Percentiles rank a stretch among this genome's conserved stretches.
phyloP scores from a whole-genome alignment of 1,139 yeast species.

The Yamadazyma oceani region DNA sequence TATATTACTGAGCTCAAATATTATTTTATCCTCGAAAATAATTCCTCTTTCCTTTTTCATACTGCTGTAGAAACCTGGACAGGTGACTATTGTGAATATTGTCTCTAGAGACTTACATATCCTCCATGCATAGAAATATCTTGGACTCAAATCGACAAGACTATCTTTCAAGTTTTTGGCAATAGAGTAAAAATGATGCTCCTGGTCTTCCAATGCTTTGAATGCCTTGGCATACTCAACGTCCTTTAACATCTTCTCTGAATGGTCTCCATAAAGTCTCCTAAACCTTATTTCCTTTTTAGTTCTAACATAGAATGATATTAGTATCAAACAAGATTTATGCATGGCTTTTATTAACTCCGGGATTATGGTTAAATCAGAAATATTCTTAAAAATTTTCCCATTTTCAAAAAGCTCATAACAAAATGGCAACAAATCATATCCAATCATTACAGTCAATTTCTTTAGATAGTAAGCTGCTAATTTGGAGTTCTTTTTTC shows the following conservation, averaged over 20 bases:
- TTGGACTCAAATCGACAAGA: slow-evolving; percentile 29
- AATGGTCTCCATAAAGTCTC: slow-evolving; percentile 1
- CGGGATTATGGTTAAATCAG: slow-evolving; percentile 37
- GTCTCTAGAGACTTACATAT: slow-evolving; percentile 31
- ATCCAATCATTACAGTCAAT: slow-evolving; percentile 22
- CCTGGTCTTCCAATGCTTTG: slow-evolving; percentile 2
- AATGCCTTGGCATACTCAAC: neutral
- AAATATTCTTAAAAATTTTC: slow-evolving; percentile 28
- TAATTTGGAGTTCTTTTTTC: slow-evolving; percentile 20
- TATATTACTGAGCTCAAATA: neutral
- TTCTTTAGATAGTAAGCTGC: slow-evolving; percentile 33
- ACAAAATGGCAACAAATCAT: slow-evolving; percentile 34
- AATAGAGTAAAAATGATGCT: slow-evolving; percentile 17
- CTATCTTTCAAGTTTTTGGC: slow-evolving; percentile 23
- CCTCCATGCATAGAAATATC: slow-evolving; percentile 47
- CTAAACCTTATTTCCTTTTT: slow-evolving; percentile 4
- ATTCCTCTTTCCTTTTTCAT: slow-evolving; percentile 4
- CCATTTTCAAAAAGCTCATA: slow-evolving; percentile 27
- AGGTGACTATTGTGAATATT: slow-evolving; percentile 22
- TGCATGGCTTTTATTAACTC: slow-evolving; percentile 28
- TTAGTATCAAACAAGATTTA: slow-evolving; percentile 15
- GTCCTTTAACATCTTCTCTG: neutral
- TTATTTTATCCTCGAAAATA: neutral
- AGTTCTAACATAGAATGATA: slow-evolving; percentile 9
- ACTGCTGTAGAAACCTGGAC: slow-evolving; percentile 23